Base-by-base conservation (phyloP, 2,329 filamentous ascomycete species). In the Fusarium sp. region DNA sequence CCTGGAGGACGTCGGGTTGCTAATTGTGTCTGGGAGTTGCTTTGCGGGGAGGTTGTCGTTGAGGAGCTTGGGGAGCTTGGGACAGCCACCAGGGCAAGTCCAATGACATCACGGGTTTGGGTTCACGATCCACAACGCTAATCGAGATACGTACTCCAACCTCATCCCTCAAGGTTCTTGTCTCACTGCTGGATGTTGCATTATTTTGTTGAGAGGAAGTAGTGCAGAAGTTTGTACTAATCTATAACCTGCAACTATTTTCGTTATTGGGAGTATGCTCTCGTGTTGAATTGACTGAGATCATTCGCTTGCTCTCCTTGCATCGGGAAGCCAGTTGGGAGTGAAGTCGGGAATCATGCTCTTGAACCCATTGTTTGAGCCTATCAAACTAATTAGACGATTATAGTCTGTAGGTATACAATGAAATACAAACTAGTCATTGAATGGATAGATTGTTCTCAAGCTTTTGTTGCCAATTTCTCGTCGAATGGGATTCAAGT, bases 51-150 rank as follows among this genome's bases (percentile, higher is more conserved):
- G 27, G 57, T 58, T 61, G 54, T 6, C 23, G 49, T 51, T 29
- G 61, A 58, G 65, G 58, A 58, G 62, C 42, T 46, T 18, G 50
- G 29, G 58, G 36, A 71, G 62, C 68, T 66, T 49, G 27, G 58
- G 55, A 34, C 50, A 63, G 34, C 49, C 57, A 25, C n/a, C 29
- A 29, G 40, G 40, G 14, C 33, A 29, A 58, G 16, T 23, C 49
- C 49, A 73, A 73, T 74, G 72, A 74, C 72, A 74, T 74, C 73
- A 74, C 61, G 60, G 58, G 53, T 63, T 51, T 49, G 14, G 29
- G 50, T 55, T 62, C 25, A 25, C 23, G 57, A 60, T 65, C 68
- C 68, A 66, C 65, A 16, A 23, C 51, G 50, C 58, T 66, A 65
- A 56, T 44, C 36, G 20, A 29, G 23, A 23, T 49, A 40, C 23